Base-by-base conservation (phyloP, 768 basidiomycete species). In the Phylloporus arenicola region DNA sequence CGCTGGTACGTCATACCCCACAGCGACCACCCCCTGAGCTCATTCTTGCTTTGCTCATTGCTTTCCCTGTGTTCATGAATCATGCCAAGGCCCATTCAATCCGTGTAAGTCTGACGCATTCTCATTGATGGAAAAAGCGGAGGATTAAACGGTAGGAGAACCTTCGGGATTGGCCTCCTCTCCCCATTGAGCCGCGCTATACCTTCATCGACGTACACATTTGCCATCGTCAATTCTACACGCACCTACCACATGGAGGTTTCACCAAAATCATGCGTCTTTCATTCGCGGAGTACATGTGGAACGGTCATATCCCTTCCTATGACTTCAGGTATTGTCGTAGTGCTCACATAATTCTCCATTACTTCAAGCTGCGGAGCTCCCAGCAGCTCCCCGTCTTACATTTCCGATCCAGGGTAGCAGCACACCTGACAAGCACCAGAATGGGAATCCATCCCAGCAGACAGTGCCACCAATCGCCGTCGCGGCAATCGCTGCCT, bases 401-500 rank as follows among this genome's bases (percentile, higher is more conserved):
- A 27, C 48, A 44, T 54, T 35, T 56, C 59, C 53, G 58, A 55
- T 56, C 54, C 48, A 51, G 50, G 53, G 44, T 47, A 25, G 43
- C 41, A 47, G 39, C 46, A n/a, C 48, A 37, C 50, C 52, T 53
- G 30, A n/a, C 53, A 34, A 44, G 33, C 44, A 43, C 38, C 8
- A 44, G 30, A 29, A 52, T 51, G 45, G 50, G 39, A 52, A 48
- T 34, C 6, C n/a, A 53, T 24, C 12, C 35, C 42, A 47, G 50
- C 39, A 52, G 25, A 33, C 55, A 17, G 16, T 52, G 54, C 49
- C 51, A 48, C 43, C 13, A 22, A 54, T 56, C 48, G 48, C 48
- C 43, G 39, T 46, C n/a, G 41, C 39, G 48, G 52, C 35, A 46
- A 48, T 52, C 41, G 41, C 20, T 45, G 54, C 67, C 64, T 67